Base-by-base conservation (phyloP, 148 eudicot species). In the Limonium bicolor region DNA sequence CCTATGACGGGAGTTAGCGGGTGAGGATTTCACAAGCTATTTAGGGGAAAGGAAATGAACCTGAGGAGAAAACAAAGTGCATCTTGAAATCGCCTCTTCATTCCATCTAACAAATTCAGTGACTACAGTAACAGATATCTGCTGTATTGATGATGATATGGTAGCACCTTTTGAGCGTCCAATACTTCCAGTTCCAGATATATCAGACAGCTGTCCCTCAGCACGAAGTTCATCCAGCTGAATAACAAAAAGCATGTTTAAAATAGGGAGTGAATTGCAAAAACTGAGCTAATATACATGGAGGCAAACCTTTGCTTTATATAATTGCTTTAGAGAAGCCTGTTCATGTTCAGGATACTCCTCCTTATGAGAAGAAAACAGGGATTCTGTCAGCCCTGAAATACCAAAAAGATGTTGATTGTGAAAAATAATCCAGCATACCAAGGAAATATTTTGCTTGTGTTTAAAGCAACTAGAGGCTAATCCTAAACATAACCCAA, bases 61-160 rank as follows among this genome's bases (percentile, higher is more conserved):
- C 88, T 78, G 95, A 45, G 76, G 54, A 31, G 99, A 81, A 59
- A 92, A 92, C 70, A 85, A 61, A 55, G 71, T 67, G 47, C 94
- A 85, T 63, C 99, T 75, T 6, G 88, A 73, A 50, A 92, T 67
- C 56, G 99, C 99, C 69, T 92, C 99, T 59, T 92, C 99, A 50
- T 92, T 92, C 95, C 99, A 92, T 29, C 94, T 95, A 32, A 92
- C 94, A 73, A 92, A 92, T 60, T 92, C 99, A 20, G 95, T 81
- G 66, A 92, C 99, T 60, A 73, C 95, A 35, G 94, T 82, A 47
- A 92, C 99, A 51, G 95, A 85, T 60, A 92, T 92, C 63, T 85
- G 88, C 66, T 75, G 87, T 54, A 59, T 68, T 50, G 82, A 71
- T 65, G 94, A 67, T 48, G 86, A 36, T 53, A 85, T 56, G 48